phyloP scores from a whole-genome alignment of 73 alveolate genomes.

The Uronychia setigera region DNA sequence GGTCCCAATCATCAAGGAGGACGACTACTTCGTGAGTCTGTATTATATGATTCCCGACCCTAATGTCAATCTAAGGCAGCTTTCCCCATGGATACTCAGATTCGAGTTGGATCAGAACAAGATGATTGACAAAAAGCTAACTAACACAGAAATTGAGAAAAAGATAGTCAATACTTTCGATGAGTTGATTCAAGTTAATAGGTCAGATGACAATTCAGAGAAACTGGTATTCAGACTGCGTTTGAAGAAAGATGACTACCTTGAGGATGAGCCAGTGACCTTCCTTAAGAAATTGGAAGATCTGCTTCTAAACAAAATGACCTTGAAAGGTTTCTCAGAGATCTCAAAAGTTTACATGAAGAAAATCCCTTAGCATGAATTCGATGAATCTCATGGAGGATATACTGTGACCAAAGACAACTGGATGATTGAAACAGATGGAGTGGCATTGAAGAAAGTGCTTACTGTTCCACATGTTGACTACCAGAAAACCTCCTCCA shows the following conservation, averaged over 20 bases:
- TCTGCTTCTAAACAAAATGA: slow-evolving; percentile 76
- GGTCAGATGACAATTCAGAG: slow-evolving; percentile 79
- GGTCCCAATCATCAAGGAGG: slow-evolving; percentile 90
- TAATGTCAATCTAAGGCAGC: slow-evolving; percentile 56
- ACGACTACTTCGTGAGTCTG: slow-evolving; percentile 72
- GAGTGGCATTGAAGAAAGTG: slow-evolving; percentile 82
- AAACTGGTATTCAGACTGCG: slow-evolving; percentile 78
- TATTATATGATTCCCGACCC: slow-evolving; percentile 80
- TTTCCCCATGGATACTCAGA: slow-evolving; percentile 92
- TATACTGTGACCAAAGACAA: slow-evolving; percentile 69
- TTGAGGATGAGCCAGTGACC: slow-evolving; percentile 52
- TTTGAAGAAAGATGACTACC: slow-evolving; percentile 63
- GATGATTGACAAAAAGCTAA: slow-evolving; percentile 59
- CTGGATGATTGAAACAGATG: slow-evolving; percentile 98
- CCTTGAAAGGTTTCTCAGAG: slow-evolving; percentile 91
- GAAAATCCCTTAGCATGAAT: slow-evolving; percentile 64
- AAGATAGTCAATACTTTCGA: slow-evolving; percentile 63
- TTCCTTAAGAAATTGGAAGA: slow-evolving; percentile 73
- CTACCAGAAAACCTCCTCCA: slow-evolving; percentile 76
- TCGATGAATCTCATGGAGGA: slow-evolving; percentile 70
- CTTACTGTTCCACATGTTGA: slow-evolving; percentile 84
- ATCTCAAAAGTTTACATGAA: slow-evolving; percentile 92
- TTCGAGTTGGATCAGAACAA: slow-evolving; percentile 75
- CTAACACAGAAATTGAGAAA: slow-evolving; percentile 76
- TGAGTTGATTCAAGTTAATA: slow-evolving; percentile 62